Evolutionary conservation across 495 filamentous ascomycete species (phyloP), one percentile per base, ranked within the genome.

Genomic region (Hyphodiscus hymeniophilus): DNA sequence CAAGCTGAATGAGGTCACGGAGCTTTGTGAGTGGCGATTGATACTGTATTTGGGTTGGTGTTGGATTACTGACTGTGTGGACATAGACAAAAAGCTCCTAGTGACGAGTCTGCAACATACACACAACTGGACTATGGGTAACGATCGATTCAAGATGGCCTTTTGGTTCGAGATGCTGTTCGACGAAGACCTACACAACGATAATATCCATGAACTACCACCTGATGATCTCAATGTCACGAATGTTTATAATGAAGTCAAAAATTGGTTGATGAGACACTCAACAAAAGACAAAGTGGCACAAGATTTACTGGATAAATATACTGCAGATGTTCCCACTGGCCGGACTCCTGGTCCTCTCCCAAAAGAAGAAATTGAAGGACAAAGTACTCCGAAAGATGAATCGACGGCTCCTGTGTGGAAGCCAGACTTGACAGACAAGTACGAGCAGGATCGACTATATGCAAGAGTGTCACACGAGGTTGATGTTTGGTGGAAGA

Each of bases 71-170:
- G 18, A 39, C 51, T 62, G 39, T 56, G 47, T 6, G 11, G 7
- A 7, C 35, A 22, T 45, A 82, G 77, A 89, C 66, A 96, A 96
- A 64, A 90, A 89, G 59, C 74, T 94, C 3, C 72, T 96, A 22
- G 89, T 94, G 18, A 92, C 86, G 0, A 85, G 84, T 42, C 74
- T 96, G 11, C 90, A 96, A 63, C 88, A 91, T 59, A 77, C 90
- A 22, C 89, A 95, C 60, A 96, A 96, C 57, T 84, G 91, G 64
- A 85, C 89, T 22, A 86, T 88, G 66, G 84, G 87, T 54, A 94
- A 96, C 47, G 89, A 96, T 63, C 76, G 85, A 24, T 84, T 87
- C 44, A 95, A 96, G 67, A 84, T 94, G 71, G 73, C 86, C 2
- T 82, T 96, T 22, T 96, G 89, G 89, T 71, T 88, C 33, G 84